Conservation (phyloP, 2,329 filamentous ascomycete genomes). For the Penicillium freii region DNA sequence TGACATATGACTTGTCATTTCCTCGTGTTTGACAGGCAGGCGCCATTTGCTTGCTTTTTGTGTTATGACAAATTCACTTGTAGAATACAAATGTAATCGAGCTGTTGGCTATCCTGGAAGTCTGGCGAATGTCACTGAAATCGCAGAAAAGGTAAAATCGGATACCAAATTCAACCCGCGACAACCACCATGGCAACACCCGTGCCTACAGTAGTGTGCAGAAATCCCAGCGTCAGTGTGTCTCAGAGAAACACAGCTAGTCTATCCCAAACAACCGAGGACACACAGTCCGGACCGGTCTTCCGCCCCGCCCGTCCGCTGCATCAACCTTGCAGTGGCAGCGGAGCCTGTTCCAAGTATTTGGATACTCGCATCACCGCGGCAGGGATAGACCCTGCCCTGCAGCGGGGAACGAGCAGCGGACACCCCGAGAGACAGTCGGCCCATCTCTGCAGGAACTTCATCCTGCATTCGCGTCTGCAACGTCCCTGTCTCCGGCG, state of each 20-base stretch:
- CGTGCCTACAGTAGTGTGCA: constrained; percentile 4
- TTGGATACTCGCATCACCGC: constrained; percentile 6
- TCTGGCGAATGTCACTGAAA: background rate
- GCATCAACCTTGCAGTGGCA: constrained; percentile 20
- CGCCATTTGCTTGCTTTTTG: background rate
- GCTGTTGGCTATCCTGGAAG: background rate
- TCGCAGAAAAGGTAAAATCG: background rate
- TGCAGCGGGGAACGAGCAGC: constrained; percentile 12
- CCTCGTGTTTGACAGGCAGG: constrained; percentile 5
- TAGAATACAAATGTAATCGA: background rate
- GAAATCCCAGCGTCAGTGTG: constrained; percentile 10
- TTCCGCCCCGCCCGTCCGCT: constrained; percentile 5
- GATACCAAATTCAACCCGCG: background rate
- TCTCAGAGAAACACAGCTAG: constrained; percentile 12
- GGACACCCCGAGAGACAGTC: constrained; percentile 4
- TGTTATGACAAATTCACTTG: background rate
- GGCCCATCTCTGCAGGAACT: constrained; percentile 2
- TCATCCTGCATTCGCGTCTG: background rate
- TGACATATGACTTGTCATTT: constrained; percentile 3
- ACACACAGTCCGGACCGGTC: constrained; percentile 10
- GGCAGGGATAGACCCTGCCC: constrained; percentile 4
- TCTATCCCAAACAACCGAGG: background rate
- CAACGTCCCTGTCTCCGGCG: background rate
- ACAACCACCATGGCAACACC: constrained; percentile 11
- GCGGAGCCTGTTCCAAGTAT: constrained; percentile 6